A percentile compares a stretch with the other conserved stretches of the same genome.
Evolutionary conservation across 495 filamentous ascomycete species (phyloP).

Genomic region (Beverwykella pulmonaria): DNA sequence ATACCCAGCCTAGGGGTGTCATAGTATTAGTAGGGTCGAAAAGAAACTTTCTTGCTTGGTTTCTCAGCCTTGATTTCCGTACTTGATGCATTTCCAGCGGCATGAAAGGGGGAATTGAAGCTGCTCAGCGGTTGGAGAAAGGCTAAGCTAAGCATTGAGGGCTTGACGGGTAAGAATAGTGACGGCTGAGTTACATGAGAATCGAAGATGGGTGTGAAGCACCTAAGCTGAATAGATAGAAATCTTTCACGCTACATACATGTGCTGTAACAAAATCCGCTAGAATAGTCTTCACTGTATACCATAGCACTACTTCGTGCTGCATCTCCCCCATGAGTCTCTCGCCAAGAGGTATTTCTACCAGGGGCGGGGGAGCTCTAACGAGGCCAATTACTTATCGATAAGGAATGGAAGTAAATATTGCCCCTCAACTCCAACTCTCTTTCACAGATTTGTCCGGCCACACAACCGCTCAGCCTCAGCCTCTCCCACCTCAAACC

Average conservation of each 20-base stretch:
- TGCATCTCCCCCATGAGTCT: no score
- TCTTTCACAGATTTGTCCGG: background rate
- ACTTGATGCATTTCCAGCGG: slow-evolving; percentile 24
- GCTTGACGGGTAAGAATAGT: background rate
- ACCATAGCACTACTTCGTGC: no score
- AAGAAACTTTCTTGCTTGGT: background rate
- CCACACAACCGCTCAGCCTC: background rate
- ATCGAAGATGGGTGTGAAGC: no score
- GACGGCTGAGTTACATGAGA: no score
- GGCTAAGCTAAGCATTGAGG: background rate
- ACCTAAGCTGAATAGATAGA: background rate
- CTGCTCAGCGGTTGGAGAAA: background rate
- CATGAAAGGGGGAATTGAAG: background rate
- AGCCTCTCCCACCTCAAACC: background rate
- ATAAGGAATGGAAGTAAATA: background rate
- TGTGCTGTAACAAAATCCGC: background rate
- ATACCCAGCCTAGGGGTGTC: slow-evolving; percentile 80
- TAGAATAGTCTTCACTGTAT: no score
- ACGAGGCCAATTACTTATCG: slow-evolving; percentile 7
- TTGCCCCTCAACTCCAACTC: background rate
- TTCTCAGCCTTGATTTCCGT: background rate
- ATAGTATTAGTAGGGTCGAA: slow-evolving; percentile 38
- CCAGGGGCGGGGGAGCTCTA: background rate
- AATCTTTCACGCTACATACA: background rate
- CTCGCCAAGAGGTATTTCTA: no score